Base-by-base conservation (phyloP, 208 protist genomes). In the Lotmaria passim region DNA sequence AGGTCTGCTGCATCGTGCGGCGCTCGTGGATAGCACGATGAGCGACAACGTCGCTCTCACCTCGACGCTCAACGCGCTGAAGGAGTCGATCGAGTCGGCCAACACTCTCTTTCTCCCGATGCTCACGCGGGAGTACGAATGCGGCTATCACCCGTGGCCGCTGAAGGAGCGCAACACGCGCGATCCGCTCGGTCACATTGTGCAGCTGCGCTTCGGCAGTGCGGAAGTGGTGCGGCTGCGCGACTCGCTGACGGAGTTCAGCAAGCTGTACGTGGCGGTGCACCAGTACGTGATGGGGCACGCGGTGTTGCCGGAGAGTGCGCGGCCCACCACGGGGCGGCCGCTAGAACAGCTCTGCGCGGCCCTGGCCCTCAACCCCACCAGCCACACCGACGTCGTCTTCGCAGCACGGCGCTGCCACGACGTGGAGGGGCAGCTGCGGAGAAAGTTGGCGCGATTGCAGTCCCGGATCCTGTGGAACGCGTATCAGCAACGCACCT, bases 111-210 rank as follows among this genome's bases (percentile, higher is more conserved):
- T 96, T 30, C 11, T 85, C 7, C 91, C 91, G 19, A 96, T 96
- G 91, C 67, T 94, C 30, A 88, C 87, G 21, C 79, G 31, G 33
- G 89, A 94, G 68, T 96, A 96, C 76, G 71, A 60, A 21, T 83
- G 79, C 43, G 91, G 91, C 43, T 96, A 94, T 61, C 91, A 96
- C 72, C 91, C 91, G 11, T 96, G 88, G 89, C 89, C 91, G 34
- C 50, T 93, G 26, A 91, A 89, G 67, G 62, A 91, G 70, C 91
- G 91, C 69, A 96, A 96, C 82, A 91, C 75, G 4, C 69, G 75
- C 34, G 91, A 96, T 53, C 91, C 91, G 3, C 82, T 96, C 48
- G 52, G 76, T 47, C 81, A 89, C 57, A 50, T 94, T 28, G 64
- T 94, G 21, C 81, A 91, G 50, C 60, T 81, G 11, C 84, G 87